phyloP scores from a whole-genome alignment of 169 alveolate genomes.

The Fabrea salina region DNA sequence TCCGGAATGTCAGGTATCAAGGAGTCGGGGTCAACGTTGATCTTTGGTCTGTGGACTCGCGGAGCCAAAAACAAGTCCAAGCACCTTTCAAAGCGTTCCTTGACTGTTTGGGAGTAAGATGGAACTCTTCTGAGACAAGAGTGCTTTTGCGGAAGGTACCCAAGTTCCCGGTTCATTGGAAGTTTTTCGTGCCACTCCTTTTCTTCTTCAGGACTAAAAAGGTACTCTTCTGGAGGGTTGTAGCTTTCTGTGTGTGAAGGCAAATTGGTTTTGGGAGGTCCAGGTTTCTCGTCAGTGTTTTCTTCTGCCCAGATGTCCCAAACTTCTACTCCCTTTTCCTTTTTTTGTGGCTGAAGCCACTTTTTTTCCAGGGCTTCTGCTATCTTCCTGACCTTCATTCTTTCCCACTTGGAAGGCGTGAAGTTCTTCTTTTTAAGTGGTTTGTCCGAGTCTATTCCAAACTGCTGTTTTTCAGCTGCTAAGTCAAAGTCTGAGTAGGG shows the following conservation, averaged over 20 bases:
- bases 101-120: constrained; percentile 79
- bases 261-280: constrained; percentile 89
- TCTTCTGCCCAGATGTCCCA: constrained; percentile 48
- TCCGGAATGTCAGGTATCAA: constrained; percentile 87
- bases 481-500: constrained; percentile 67
- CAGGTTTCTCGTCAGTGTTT: constrained; percentile 45
- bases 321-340: constrained; percentile 34
- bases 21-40: constrained; percentile 82
- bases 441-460: constrained; percentile 76
- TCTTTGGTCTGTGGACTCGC: constrained; percentile 86
- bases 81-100: constrained; percentile 89
- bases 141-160: constrained; percentile 82
- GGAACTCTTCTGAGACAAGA: constrained; percentile 91
- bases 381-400: constrained; percentile 78
- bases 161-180: constrained; percentile 74
- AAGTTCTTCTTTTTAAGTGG: constrained; percentile 86
- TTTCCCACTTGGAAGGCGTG: constrained; percentile 88
- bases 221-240: constrained; percentile 92
- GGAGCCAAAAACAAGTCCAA: constrained; percentile 92
- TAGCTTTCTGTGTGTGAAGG: constrained; percentile 93
- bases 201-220: constrained; percentile 83
- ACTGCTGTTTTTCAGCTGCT: constrained; percentile 62
- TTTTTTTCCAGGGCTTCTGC: constrained; percentile 80
- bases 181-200: constrained; percentile 76
- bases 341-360: constrained; percentile 40